These are phyloP conservation scores for Phyllosticta citrichinensis DNA, from an alignment of 2,329 filamentous ascomycete genomes.

Conservation along the genomic window DNA sequence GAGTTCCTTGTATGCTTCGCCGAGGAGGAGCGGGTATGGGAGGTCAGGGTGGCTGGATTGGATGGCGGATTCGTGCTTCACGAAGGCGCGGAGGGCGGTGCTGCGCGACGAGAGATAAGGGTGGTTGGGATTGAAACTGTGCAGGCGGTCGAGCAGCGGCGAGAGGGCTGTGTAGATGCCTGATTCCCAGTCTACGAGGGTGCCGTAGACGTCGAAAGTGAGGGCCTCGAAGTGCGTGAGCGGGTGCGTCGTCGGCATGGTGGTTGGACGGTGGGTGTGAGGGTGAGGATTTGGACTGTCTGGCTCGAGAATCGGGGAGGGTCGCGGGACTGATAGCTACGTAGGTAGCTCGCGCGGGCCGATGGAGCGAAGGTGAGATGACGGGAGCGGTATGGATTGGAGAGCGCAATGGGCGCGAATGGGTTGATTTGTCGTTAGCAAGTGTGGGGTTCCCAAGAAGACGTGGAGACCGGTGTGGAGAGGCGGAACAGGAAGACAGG, in stretches of 20 bases:
- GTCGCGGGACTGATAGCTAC: no score
- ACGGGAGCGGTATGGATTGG: not conserved
- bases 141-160: conserved; percentile 39
- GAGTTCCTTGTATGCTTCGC: conserved; percentile 34
- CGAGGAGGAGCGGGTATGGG: conserved; percentile 51
- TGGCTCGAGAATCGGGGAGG: no score
- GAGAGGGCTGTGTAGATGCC: conserved; percentile 49
- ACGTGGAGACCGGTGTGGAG: not conserved
- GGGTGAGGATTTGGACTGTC: not conserved
- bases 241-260: conserved; percentile 1
- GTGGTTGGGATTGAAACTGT: conserved; percentile 27
- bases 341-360: not conserved
- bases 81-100: conserved; percentile 33
- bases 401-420: not conserved
- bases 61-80: conserved; percentile 38
- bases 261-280: not conserved
- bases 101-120: conserved; percentile 27
- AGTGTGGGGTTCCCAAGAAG: not conserved
- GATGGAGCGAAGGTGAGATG: not conserved
- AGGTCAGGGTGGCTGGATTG: conserved; percentile 46
- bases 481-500: not conserved
- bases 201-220: conserved; percentile 72
- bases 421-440: not conserved
- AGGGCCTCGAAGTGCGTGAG: conserved; percentile 41
- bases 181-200: conserved; percentile 68